Base-by-base conservation (phyloP, 768 basidiomycete genomes). In the Serendipita sp. region DNA sequence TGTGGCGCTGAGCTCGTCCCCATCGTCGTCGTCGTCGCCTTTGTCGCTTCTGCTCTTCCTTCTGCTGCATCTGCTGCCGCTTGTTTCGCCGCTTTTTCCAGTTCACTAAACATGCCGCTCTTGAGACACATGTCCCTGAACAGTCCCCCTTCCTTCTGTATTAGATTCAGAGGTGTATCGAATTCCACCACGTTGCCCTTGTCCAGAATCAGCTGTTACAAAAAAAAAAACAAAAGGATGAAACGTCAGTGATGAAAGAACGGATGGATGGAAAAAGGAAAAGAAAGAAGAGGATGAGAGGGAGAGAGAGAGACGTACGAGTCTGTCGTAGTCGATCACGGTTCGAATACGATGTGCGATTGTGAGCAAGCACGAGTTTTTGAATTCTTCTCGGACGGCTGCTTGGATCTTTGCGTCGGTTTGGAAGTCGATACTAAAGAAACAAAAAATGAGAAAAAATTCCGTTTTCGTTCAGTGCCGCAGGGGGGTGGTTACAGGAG, bases 271-370 rank as follows among this genome's bases (percentile, higher is more conserved):
- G 68, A 65, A 65, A 69, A 64, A 67, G 72, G 30, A 71, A 70
- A 41, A 67, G 45, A 24, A 24, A 24, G 24, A 24, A 24, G 2
- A 24, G 2, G 24, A n/a, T 56, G 13, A 70, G 71, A 24, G 67
- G 64, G 72, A 75, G 92, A 88, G n/a, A 92, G 75, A 5, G 92
- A 85, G 66, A 68, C 64, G 63, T 74, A 92, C 80, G 66, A 93
- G 74, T 35, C 85, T 78, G 73, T 87, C 86, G 69, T 93, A 86
- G 73, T 93, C 88, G 66, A 89, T 88, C 64, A 91, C 82, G 0
- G 88, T 89, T 63, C 81, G 79, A 65, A 90, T 73, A 45, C 89
- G 80, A 73, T 90, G 88, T 0, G 88, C 87, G 60, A 90, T 84
- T 81, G 64, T 65, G 70, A 56, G 71, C 67, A 67, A 60, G 32